Evolutionary conservation across 768 basidiomycete species (phyloP).

Genomic region (Fomitopsis serialis): DNA sequence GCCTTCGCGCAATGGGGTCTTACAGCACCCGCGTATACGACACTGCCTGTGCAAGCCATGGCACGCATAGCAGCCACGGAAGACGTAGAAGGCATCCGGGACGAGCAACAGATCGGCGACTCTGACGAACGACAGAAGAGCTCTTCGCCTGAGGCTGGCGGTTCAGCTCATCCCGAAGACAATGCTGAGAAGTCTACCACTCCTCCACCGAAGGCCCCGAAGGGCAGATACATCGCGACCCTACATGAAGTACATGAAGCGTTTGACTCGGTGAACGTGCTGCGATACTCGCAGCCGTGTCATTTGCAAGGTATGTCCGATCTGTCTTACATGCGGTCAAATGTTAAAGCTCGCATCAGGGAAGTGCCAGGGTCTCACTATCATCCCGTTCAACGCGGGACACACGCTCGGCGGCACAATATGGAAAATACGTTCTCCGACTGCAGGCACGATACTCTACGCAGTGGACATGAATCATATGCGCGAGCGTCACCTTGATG

Average conservation of each 20-base stretch:
- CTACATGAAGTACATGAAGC: slow-evolving; percentile 86
- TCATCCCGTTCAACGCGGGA: slow-evolving; percentile 93
- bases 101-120: slow-evolving; percentile 66
- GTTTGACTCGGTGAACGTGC: slow-evolving; percentile 85
- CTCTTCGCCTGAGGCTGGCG: not conserved
- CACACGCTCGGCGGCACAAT: slow-evolving; percentile 96
- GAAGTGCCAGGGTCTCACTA: slow-evolving; percentile 87
- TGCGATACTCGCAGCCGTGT: slow-evolving; percentile 93
- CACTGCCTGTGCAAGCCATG: slow-evolving; percentile 94
- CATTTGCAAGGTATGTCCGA: slow-evolving; percentile 76
- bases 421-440: slow-evolving; percentile 98
- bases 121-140: slow-evolving; percentile 15
- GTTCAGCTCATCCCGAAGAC: slow-evolving; percentile 12
- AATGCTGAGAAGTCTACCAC: slow-evolving; percentile 21
- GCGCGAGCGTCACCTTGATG: slow-evolving; percentile 91
- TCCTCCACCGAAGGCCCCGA: slow-evolving; percentile 14
- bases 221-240: slow-evolving; percentile 68
- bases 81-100: slow-evolving; percentile 76
- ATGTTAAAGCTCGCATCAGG: slow-evolving; percentile 31
- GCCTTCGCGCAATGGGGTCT: slow-evolving; percentile 85
- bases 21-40: slow-evolving; percentile 88
- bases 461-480: slow-evolving; percentile 96
- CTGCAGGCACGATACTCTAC: slow-evolving; percentile 92
- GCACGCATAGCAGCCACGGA: slow-evolving; percentile 87
- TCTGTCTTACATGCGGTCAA: not conserved